Evolutionary conservation across 2,329 filamentous ascomycete genomes (phyloP), one percentile per base, ranked within the genome.

Genomic region (Orbilia brochopaga): DNA sequence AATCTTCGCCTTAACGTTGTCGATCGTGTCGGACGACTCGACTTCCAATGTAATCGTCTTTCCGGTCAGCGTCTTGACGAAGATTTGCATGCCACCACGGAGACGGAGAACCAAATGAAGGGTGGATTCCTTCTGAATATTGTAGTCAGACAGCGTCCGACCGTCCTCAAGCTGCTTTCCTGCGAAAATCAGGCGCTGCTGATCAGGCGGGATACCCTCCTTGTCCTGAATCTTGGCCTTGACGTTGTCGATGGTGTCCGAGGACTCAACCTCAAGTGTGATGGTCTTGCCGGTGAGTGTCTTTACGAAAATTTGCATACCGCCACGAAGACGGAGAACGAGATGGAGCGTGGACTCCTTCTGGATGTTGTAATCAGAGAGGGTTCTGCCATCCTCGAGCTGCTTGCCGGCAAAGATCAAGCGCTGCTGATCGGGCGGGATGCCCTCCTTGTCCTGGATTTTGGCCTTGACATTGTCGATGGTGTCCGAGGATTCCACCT

Each of bases 371-470:
- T 97, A 97, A 80, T 97, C 93, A 55, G 87, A 74, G 5, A 76
- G 67, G 21, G 75, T 76, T 60, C 92, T 91, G 74, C 93, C 92
- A 76, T 97, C 93, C 81, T 97, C 93, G 2, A 97, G 87, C 80
- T 97, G 92, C 85, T 97, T 97, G 65, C 92, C 93, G 50, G 92
- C 92, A 76, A 97, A 97, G 80, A 97, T 97, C 76, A 97, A 81
- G 77, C 92, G 93, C 83, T 97, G 92, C 82, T 97, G 92, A 79
- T 97, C 92, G 10, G 92, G 92, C 52, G 92, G 93, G 64, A 97
- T 97, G 24, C 92, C 92, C 81, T 97, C 92, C 86, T 97, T 97
- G 79, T 97, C 92, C 81, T 97, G 92, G 48, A 97, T 97, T 86
- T 97, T 97, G 56, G 85, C 87, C 87, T 97, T 97, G 42, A 97